Percentiles rank a stretch among this genome's conserved stretches.
Conservation (phyloP, 306 rosid species). For the Vigna mungo region DNA sequence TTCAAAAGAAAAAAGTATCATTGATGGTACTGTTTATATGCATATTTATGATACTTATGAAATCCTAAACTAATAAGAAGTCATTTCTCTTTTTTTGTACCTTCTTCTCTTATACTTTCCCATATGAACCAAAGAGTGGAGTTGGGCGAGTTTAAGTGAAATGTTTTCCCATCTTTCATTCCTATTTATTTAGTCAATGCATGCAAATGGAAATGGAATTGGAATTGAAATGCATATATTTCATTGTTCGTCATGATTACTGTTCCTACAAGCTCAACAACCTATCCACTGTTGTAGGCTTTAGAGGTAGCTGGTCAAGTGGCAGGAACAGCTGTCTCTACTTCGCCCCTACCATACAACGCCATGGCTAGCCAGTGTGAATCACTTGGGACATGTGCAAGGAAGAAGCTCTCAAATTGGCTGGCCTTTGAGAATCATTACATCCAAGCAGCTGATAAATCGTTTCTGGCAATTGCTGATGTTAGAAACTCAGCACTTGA, state of each 20-base stretch:
- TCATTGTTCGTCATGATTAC: not conserved
- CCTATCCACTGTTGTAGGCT: conserved; percentile 59
- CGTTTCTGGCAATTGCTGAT: conserved; percentile 44
- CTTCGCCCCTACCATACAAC: conserved; percentile 90
- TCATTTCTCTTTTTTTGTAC: not conserved
- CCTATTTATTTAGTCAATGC: conserved; percentile 28
- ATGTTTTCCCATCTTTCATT: not conserved
- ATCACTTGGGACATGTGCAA: conserved; percentile 84
- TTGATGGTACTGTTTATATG: not conserved
- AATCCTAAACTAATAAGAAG: too few relatives aligned
- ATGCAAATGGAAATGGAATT: not conserved
- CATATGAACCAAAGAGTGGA: not conserved
- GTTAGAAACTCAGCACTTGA: conserved; percentile 52
- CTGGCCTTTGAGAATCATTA: conserved; percentile 74
- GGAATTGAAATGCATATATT: not conserved
- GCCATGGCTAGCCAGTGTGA: conserved; percentile 97
- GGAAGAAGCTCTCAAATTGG: conserved; percentile 93
- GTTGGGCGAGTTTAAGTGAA: too few relatives aligned
- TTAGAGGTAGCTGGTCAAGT: conserved; percentile 97
- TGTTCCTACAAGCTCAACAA: conserved; percentile 19
- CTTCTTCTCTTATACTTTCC: not conserved
- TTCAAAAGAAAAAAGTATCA: not conserved
- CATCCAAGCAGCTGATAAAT: conserved; percentile 52
- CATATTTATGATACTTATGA: not conserved
- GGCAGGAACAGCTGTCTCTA: conserved; percentile 78